These are phyloP conservation scores for Lachnellula suecica DNA, from an alignment of 2,329 filamentous ascomycete genomes.

Conservation along the genomic window DNA sequence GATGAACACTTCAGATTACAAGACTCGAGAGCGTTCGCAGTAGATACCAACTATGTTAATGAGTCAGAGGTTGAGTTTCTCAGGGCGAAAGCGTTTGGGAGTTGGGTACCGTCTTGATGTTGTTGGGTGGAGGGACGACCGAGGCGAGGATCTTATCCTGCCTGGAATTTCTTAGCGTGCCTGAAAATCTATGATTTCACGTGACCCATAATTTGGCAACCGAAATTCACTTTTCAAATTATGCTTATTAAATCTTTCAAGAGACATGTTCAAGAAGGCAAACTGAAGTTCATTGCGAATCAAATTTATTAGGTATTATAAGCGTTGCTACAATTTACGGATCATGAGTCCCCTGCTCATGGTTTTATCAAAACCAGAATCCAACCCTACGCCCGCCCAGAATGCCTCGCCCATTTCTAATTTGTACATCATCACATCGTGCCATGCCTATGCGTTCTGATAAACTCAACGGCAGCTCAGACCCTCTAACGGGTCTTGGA, in stretches of 20 bases:
- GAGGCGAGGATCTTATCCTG: too few species aligned
- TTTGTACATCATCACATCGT: constrained; percentile 25
- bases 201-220: neutral
- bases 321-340: constrained; percentile 6
- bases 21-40: neutral
- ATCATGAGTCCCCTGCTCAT: constrained; percentile 18
- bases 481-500: constrained; percentile 21
- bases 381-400: constrained; percentile 11
- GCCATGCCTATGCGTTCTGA: neutral
- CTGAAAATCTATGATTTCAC: neutral
- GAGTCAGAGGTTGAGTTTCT: neutral
- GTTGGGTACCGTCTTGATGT: neutral
- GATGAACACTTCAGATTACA: neutral
- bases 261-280: neutral
- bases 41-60: neutral
- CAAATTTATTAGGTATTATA: constrained; percentile 21
- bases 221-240: too few species aligned
- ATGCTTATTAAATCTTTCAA: too few species aligned
- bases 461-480: constrained; percentile 1
- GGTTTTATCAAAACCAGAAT: constrained; percentile 4
- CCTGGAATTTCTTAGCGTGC: too few species aligned
- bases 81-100: neutral
- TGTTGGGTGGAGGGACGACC: neutral
- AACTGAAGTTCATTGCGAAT: neutral
- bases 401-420: constrained; percentile 11